Evolutionary conservation across 2,329 filamentous ascomycete species (phyloP), one percentile per base, ranked within the genome.

Genomic region (Ophiosphaerella korrae): DNA sequence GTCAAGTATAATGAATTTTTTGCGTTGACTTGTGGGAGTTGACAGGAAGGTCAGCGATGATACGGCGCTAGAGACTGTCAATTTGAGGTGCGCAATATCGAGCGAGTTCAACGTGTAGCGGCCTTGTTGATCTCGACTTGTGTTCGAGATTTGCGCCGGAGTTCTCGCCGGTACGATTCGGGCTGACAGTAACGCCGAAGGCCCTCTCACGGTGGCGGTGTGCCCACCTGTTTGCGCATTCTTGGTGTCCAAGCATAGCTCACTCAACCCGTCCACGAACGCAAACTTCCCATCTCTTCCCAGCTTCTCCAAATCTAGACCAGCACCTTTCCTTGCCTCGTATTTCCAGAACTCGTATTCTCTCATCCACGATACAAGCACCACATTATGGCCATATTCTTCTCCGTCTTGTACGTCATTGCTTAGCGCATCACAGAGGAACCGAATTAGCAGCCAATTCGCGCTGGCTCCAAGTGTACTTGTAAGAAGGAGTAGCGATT

Each of bases 321-420:
- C 89, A 82, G 58, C 88, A 66, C 91, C 73, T 72, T 87, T 87
- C 45, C 84, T 82, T 2, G 82, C 82, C 42, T 89, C 87, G 3
- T 87, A 83, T 55, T 79, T 85, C 91, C 92, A 97, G 68, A 96
- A 95, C 1, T 82, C 77, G 57, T 82, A 83, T 63, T 93, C 88
- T 53, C 90, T 82, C 74, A 96, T 77, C 74, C 94, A 96, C 76
- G 89, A 95, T 50, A 94, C 85, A 3, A 97, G 78, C 3, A 96
- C 79, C 1, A 97, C 74, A 14, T 70, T 72, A 8, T 60, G 58
- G 5, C 55, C 62, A 37, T 57, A 56, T 13, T 63, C 58, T 29
- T 46, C 60, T 56, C 67, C 64, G 3, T 59, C 67, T 63, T 75
- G 66, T 26, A 67, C 55, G 6, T 39, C 45, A 6, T 23, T 55